Evolutionary conservation across 352 stramenopile genomes (phyloP).

Genomic region (Phytophthora uliginosa): DNA sequence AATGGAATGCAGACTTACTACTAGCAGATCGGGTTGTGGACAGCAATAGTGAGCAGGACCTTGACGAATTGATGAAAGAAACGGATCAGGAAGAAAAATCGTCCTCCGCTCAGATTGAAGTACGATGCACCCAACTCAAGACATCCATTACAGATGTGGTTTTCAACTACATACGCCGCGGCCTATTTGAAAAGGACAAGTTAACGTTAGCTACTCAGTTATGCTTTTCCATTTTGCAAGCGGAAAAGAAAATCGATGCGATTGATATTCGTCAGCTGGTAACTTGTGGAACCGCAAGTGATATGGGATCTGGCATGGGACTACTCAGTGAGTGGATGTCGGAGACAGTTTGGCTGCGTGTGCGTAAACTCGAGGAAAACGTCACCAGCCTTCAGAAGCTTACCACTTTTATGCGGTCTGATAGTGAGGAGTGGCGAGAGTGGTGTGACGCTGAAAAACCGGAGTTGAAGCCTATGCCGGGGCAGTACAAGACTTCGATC

Average conservation of each 20-base stretch:
- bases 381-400: slow-evolving; percentile 93
- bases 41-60: slow-evolving; percentile 58
- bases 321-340: slow-evolving; percentile 94
- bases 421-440: slow-evolving; percentile 96
- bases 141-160: slow-evolving; percentile 87
- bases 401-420: slow-evolving; percentile 94
- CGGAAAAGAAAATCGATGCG: slow-evolving; percentile 69
- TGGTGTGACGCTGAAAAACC: slow-evolving; percentile 96
- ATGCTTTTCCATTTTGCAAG: slow-evolving; percentile 92
- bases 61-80: slow-evolving; percentile 71
- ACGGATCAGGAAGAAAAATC: slow-evolving; percentile 75
- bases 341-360: slow-evolving; percentile 87
- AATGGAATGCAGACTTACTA: slow-evolving; percentile 89
- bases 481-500: slow-evolving; percentile 66
- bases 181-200: slow-evolving; percentile 96
- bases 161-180: slow-evolving; percentile 96
- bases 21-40: slow-evolving; percentile 76
- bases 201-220: slow-evolving; percentile 93
- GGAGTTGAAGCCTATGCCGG: slow-evolving; percentile 92
- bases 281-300: slow-evolving; percentile 47
- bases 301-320: slow-evolving; percentile 82
- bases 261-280: slow-evolving; percentile 86
- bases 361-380: slow-evolving; percentile 92
- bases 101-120: slow-evolving; percentile 58
- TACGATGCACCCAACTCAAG: slow-evolving; percentile 66